Evolutionary conservation across 164 flowering plant genomes (phyloP).

Genomic region (Amborella trichopoda): DNA sequence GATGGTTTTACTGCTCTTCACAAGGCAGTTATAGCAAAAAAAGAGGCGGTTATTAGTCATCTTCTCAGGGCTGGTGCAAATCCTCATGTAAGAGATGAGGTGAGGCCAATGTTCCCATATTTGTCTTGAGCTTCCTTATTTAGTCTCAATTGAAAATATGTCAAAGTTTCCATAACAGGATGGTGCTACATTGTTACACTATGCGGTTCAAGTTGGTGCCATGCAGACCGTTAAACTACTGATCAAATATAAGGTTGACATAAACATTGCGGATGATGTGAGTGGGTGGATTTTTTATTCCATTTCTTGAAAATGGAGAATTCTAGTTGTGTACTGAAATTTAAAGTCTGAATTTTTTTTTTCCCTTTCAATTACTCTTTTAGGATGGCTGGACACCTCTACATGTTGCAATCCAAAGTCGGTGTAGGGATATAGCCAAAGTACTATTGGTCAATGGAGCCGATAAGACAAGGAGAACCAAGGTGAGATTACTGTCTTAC

Average conservation of each 20-base stretch:
- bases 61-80: conserved; percentile 91
- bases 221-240: conserved; percentile 75
- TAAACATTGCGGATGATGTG: conserved; percentile 73
- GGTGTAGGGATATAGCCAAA: conserved; percentile 78
- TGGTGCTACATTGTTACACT: conserved; percentile 90
- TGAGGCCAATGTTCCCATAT: conserved; percentile 12
- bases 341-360: no score
- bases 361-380: conserved; percentile 1
- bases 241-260: conserved; percentile 72
- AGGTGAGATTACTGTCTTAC: conserved; percentile 28
- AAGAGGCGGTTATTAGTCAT: conserved; percentile 86
- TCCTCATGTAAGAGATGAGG: conserved; percentile 65
- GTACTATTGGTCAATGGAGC: conserved; percentile 79
- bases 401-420: conserved; percentile 77
- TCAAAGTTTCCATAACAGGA: conserved; percentile 28
- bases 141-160: background rate
- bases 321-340: no score
- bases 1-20: conserved; percentile 88
- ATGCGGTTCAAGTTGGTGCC: conserved; percentile 97
- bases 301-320: background rate
- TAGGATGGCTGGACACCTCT: conserved; percentile 99
- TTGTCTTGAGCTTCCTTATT: conserved; percentile 1
- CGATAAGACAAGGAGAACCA: conserved; percentile 61
- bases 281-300: conserved; percentile 14
- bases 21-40: conserved; percentile 66